Evolutionary conservation across 345 rosid species (phyloP).

Genomic region (rapeseed (Brassica napus)): DNA sequence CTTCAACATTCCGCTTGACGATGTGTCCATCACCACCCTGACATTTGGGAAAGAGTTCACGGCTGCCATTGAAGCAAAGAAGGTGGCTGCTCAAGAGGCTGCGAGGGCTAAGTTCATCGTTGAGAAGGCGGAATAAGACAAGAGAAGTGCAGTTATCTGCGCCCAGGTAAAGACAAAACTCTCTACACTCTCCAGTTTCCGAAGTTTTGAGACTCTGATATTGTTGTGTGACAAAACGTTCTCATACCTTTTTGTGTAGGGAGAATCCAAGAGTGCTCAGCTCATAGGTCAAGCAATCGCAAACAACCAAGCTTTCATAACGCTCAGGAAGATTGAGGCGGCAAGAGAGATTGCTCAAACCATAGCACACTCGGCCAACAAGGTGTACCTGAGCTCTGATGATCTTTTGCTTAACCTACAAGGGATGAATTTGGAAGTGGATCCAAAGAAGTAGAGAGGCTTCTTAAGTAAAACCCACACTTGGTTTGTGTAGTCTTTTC

Average conservation of each 20-base stretch:
- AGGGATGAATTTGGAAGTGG: constrained; percentile 49
- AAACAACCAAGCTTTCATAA: constrained; percentile 82
- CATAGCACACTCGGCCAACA: constrained; percentile 65
- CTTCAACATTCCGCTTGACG: constrained; percentile 78
- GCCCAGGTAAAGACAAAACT: constrained; percentile 59
- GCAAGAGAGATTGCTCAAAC: constrained; percentile 84
- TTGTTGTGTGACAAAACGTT: constrained; percentile 7
- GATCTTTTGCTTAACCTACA: constrained; percentile 81
- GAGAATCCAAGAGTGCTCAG: constrained; percentile 88
- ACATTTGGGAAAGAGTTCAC: constrained; percentile 93
- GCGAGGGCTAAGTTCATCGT: constrained; percentile 90
- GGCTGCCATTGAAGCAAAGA: constrained; percentile 91
- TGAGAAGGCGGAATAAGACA: constrained; percentile 93
- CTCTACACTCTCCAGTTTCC: background rate
- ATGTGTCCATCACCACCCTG: constrained; percentile 80
- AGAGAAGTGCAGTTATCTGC: constrained; percentile 83
- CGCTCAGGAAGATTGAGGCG: constrained; percentile 87
- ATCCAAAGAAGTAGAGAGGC: constrained; percentile 24
- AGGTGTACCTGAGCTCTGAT: constrained; percentile 62
- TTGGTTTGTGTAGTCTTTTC: background rate
- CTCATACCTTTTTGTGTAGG: constrained; percentile 43
- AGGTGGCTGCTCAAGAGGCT: constrained; percentile 95
- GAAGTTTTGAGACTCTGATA: background rate
- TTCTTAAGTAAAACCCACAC: background rate
- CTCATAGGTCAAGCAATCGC: constrained; percentile 92